Evolutionary conservation across 495 filamentous ascomycete species (phyloP).

Genomic region (Aspergillus saccharolyticus): DNA sequence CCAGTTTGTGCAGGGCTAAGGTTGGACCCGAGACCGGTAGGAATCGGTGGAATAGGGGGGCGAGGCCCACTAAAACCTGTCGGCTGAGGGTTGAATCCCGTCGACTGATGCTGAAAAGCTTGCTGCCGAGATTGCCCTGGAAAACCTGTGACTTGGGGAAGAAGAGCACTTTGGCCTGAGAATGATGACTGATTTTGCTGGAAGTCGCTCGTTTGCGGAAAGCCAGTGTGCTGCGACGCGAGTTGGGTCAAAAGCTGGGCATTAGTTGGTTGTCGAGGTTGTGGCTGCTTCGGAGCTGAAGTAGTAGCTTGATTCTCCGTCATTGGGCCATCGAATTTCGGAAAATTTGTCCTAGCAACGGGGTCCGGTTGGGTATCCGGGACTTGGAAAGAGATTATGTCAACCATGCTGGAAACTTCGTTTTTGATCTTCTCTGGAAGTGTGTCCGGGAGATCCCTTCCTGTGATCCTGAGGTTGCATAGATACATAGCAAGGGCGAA

Average conservation of each 20-base stretch:
- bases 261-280: slow-evolving; percentile 72
- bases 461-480: slow-evolving; percentile 86
- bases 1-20: slow-evolving; percentile 62
- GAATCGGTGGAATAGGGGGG: slow-evolving; percentile 94
- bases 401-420: slow-evolving; percentile 99
- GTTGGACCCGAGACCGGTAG: slow-evolving; percentile 66
- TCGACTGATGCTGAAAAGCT: slow-evolving; percentile 43
- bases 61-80: slow-evolving; percentile 68
- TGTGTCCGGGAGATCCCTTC: slow-evolving; percentile 67
- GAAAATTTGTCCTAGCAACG: slow-evolving; percentile 59
- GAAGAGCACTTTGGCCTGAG: slow-evolving; percentile 13
- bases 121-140: slow-evolving; percentile 37
- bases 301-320: slow-evolving; percentile 59
- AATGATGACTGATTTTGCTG: slow-evolving; percentile 19
- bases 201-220: slow-evolving; percentile 58
- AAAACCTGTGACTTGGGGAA: slow-evolving; percentile 41
- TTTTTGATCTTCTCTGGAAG: slow-evolving; percentile 87
- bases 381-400: slow-evolving; percentile 95
- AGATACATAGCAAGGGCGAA: slow-evolving; percentile 99
- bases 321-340: slow-evolving; percentile 66
- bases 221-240: slow-evolving; percentile 61
- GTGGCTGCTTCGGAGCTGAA: slow-evolving; percentile 79
- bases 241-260: slow-evolving; percentile 73
- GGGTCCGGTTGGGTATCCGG: slow-evolving; percentile 63
- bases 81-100: slow-evolving; percentile 52